These are phyloP conservation scores for Eucalyptus polybractea DNA, from an alignment of 345 rosid species.

Conservation along the genomic window DNA sequence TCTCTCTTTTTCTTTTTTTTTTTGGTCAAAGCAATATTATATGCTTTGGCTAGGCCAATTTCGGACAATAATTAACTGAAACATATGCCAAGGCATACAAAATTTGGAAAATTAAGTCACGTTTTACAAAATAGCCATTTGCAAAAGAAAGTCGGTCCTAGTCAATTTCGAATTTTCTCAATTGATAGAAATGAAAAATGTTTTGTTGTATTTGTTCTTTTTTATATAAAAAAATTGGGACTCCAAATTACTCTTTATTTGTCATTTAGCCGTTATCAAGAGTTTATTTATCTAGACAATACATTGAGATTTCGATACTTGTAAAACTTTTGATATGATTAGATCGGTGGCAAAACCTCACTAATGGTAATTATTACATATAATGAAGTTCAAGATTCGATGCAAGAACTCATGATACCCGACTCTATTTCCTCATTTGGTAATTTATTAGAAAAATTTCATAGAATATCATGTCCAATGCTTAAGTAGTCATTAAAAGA, in stretches of 20 bases:
- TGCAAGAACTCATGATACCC: accelerated
- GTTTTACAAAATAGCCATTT: neutral
- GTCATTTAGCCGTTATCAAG: accelerated
- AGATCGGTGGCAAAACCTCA: accelerated
- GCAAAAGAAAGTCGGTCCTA: accelerated
- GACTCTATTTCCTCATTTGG: neutral
- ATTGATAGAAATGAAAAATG: neutral
- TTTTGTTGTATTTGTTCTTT: neutral
- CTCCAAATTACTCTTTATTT: neutral
- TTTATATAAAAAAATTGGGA: too few species aligned
- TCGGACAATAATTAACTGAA: neutral
- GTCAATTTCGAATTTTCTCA: neutral
- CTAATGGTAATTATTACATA: neutral
- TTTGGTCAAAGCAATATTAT: neutral
- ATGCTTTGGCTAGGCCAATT: neutral
- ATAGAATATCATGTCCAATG: accelerated
- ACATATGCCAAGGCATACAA: neutral
- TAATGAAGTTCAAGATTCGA: neutral
- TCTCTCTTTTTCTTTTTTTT: too few species aligned
- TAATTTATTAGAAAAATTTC: neutral
- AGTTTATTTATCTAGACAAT: neutral
- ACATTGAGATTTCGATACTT: neutral
- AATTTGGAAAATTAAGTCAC: neutral
- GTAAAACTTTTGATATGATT: neutral
- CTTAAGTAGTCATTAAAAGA: neutral